Base-by-base conservation (phyloP, 208 protist genomes). In the Leishmania gerbilli region DNA sequence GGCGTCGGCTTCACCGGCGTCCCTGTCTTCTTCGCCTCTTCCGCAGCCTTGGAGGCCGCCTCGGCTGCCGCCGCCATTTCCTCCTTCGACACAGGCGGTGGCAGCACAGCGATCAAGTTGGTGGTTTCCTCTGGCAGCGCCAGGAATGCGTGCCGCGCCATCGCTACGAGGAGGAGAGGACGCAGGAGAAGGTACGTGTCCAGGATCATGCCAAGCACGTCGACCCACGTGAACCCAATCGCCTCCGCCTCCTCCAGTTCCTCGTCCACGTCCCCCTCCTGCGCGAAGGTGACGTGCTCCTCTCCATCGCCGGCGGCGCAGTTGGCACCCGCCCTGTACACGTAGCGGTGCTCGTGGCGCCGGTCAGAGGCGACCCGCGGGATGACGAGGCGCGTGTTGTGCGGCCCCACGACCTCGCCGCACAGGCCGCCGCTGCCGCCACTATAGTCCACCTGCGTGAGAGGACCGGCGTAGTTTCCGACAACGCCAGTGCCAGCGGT, bases 131-230 rank as follows among this genome's bases (percentile, higher is more conserved):
- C 82, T 1, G 82, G 82, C 47, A 79, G 53, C 4, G 56, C 55
- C 51, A 92, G 84, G 75, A 92, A 96, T 27, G 53, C 77, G 77
- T 84, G 89, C 27, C 84, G 87, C 8, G 90, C 91, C 49, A 79
- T 89, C 42, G 79, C 82, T 7, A 95, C 77, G 27, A 96, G 53
- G 19, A 95, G 79, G 24, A 97, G 78, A n/a, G 94, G 94, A 0
- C 94, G 88, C 11, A 96, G 62, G 19, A 96, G 81, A 24, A 94
- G 77, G 79, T 91, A 89, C 31, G 82, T 37, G 81, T 97, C 94
- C 15, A 96, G 84, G 11, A 88, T n/a, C 79, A 95, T 79, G 21
- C 89, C 92, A 4, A 97, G 84, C 31, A 95, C 77, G 78, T 97
- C 94, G 2, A 94, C 65, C 72, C 84, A 90, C 42, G 89, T 93